Base-by-base conservation (phyloP, 306 rosid genomes). In the Quercus alba region DNA sequence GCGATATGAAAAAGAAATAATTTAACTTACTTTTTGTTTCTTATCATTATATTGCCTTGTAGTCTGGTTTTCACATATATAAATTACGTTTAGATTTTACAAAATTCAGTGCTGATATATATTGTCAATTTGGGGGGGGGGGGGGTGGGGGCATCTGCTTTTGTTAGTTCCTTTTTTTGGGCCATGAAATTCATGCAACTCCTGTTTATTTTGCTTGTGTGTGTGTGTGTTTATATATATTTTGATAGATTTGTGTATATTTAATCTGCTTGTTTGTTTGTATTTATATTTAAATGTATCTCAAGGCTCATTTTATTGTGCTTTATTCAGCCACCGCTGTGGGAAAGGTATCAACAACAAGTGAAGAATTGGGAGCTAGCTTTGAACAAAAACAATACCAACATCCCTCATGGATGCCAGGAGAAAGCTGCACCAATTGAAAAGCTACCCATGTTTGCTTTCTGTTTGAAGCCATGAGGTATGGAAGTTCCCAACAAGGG, bases 401-500 rank as follows among this genome's bases (percentile, higher is more conserved):
- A 75, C 72, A 71, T 73, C 51, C 51, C 86, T 68, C 85, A 85
- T 76, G 98, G 96, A 64, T 80, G 75, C 75, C 84, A 33, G 30
- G 88, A 82, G 68, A 90, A 83, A 85, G 82, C 72, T 75, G 84
- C 87, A 70, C 56, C 85, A 81, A 54, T 82, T 80, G 98, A 93
- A 86, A 96, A 96, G 89, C 98, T 98, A 5, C 89, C 88, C 56
- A 91, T 93, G 94, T 91, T 84, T 83, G 99, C 99, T 21, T 96
- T 96, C 81, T 96, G 99, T 86, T 75, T 91, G 86, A 96, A 93
- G 86, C 99, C 99, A 59, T 85, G 97, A 79, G 99, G 98, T 23
- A 81, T 95, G 83, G 97, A 93, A 84, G 87, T 88, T 80, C 84
- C 79, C 64, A 90, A 91, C 86, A 93, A 85, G 85, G 99, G 92